phyloP scores from a whole-genome alignment of 441 rosid genomes.

The Gossypium gossypioides region DNA sequence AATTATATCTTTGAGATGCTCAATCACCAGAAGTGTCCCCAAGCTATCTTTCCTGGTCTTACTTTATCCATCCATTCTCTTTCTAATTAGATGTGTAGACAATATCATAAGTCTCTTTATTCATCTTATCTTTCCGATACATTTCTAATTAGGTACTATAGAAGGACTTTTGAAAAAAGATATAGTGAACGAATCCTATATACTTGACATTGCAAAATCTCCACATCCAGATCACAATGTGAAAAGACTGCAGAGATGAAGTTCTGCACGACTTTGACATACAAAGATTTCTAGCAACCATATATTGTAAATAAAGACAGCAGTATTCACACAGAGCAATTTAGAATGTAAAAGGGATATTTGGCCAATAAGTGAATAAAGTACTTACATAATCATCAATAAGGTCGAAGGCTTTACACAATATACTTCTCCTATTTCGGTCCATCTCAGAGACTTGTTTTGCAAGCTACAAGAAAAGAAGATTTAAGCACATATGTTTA shows the following conservation, averaged over 20 bases:
- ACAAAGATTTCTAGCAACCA: slow-evolving; percentile 10
- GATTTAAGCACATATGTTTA: slow-evolving; percentile 12
- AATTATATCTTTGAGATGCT: neutral
- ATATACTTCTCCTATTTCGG: slow-evolving; percentile 47
- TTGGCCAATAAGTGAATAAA: slow-evolving; percentile 1
- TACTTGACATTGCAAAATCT: neutral
- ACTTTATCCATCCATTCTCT: neutral
- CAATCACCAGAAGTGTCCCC: slow-evolving; percentile 3
- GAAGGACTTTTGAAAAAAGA: neutral
- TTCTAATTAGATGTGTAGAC: neutral
- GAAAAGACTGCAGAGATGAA: slow-evolving; percentile 4
- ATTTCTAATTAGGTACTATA: neutral
- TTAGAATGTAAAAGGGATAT: slow-evolving; percentile 11
- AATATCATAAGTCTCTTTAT: neutral
- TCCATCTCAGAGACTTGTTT: slow-evolving; percentile 84
- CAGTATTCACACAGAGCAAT: neutral
- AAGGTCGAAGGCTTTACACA: slow-evolving; percentile 74
- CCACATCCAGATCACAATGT: neutral
- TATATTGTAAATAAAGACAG: neutral
- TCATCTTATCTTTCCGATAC: neutral
- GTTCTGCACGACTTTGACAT: slow-evolving; percentile 8
- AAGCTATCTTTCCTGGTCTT: neutral
- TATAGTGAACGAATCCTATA: neutral
- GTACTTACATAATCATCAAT: slow-evolving; percentile 66
- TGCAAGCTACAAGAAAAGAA: slow-evolving; percentile 45